Evolutionary conservation across 164 flowering plant genomes (phyloP).

Genomic region (Chloranthus sessilifolius): DNA sequence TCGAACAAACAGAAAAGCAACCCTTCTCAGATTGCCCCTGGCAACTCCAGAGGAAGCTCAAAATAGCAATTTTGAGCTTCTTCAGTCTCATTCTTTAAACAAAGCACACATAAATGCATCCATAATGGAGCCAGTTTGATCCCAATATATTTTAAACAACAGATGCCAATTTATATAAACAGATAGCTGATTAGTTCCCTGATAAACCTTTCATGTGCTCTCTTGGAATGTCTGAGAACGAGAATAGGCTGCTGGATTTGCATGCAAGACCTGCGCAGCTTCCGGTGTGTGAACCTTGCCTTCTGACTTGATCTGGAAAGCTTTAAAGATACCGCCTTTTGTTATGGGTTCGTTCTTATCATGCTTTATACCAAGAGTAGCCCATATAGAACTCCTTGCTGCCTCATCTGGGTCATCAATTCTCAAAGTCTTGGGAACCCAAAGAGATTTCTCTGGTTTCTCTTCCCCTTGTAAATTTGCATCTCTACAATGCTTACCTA

Average conservation of each 20-base stretch:
- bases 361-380: slow-evolving; percentile 67
- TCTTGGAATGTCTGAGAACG: slow-evolving; percentile 71
- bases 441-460: slow-evolving; percentile 30
- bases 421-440: slow-evolving; percentile 72
- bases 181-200: too few relatives aligned
- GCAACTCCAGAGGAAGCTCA: background rate
- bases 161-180: too few relatives aligned
- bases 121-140: background rate
- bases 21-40: too few relatives aligned
- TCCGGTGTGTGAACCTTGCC: slow-evolving; percentile 26
- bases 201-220: slow-evolving; percentile 9
- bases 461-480: slow-evolving; percentile 23
- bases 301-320: slow-evolving; percentile 37
- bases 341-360: slow-evolving; percentile 26
- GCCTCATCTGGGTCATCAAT: slow-evolving; percentile 78
- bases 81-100: background rate
- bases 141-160: too few relatives aligned
- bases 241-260: slow-evolving; percentile 90
- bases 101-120: too few relatives aligned
- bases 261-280: slow-evolving; percentile 33
- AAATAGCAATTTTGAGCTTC: background rate
- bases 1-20: too few relatives aligned
- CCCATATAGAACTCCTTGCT: slow-evolving; percentile 82
- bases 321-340: slow-evolving; percentile 40
- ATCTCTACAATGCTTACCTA: slow-evolving; percentile 64